Conservation (phyloP, 352 stramenopile species). For the Phytophthora brassicae region DNA sequence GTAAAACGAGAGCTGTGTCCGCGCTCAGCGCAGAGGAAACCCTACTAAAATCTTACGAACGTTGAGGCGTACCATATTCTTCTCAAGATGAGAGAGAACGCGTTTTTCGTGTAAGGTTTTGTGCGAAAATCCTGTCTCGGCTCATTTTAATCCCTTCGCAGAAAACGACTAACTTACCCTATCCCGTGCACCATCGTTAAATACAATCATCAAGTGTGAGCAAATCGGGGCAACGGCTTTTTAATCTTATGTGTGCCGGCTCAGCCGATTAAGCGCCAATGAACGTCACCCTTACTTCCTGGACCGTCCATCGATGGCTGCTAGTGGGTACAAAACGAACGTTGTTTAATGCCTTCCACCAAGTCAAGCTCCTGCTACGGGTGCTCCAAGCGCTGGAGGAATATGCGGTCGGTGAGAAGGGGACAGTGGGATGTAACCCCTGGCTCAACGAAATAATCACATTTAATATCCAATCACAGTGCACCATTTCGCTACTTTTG, state of each 20-base stretch:
- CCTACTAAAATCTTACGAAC: too few species aligned
- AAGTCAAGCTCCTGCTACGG: not conserved
- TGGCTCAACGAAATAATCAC: constrained; percentile 22
- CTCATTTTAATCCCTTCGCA: not conserved
- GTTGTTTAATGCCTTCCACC: not conserved
- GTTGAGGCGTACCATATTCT: too few species aligned
- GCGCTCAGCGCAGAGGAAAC: too few species aligned
- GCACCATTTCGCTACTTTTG: constrained; percentile 18
- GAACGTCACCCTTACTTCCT: too few species aligned
- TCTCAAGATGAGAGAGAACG: too few species aligned
- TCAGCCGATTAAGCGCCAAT: constrained; percentile 25
- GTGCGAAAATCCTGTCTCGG: not conserved
- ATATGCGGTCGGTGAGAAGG: not conserved
- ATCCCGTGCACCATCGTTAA: constrained; percentile 11
- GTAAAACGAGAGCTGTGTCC: not conserved
- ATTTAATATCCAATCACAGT: constrained; percentile 9
- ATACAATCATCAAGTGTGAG: constrained; percentile 5
- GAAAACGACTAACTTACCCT: not conserved
- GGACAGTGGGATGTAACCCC: not conserved
- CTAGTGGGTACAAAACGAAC: too few species aligned
- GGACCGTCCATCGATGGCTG: too few species aligned
- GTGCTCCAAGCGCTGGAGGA: too few species aligned
- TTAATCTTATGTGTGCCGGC: constrained; percentile 27
- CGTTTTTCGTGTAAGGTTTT: too few species aligned
- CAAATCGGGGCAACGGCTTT: constrained; percentile 1